phyloP scores from a whole-genome alignment of 2,329 filamentous ascomycete species.

The Aspergillus bombycis region DNA sequence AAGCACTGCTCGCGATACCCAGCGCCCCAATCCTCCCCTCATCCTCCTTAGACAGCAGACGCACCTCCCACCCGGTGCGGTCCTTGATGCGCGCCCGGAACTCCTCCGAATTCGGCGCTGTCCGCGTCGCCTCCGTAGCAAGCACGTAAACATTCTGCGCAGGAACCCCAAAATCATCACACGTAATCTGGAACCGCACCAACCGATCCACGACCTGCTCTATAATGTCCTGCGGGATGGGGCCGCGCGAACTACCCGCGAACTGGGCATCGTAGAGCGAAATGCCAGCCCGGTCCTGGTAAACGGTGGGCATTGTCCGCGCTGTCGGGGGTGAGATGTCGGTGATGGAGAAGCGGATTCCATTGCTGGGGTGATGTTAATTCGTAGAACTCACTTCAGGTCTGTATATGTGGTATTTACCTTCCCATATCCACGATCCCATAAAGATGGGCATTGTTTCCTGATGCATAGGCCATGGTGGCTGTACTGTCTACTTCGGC shows the following conservation, averaged over 20 bases:
- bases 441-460: conserved; percentile 25
- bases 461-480: not conserved
- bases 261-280: conserved; percentile 83
- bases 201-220: conserved; percentile 67
- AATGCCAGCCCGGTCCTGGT: conserved; percentile 76
- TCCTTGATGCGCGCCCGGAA: conserved; percentile 68
- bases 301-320: conserved; percentile 75
- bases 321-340: conserved; percentile 72
- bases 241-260: conserved; percentile 48
- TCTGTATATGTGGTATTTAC: no score
- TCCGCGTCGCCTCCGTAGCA: conserved; percentile 87
- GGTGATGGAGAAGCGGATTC: conserved; percentile 89
- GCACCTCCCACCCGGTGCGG: conserved; percentile 68
- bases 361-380: conserved; percentile 62
- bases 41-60: conserved; percentile 74
- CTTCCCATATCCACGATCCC: conserved; percentile 48
- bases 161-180: conserved; percentile 69
- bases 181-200: conserved; percentile 71
- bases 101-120: conserved; percentile 70
- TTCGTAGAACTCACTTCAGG: not conserved
- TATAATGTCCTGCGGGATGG: conserved; percentile 65
- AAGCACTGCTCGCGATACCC: conserved; percentile 77
- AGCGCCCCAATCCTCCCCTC: conserved; percentile 83
- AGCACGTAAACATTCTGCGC: conserved; percentile 69
- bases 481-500: not conserved